Base-by-base conservation (phyloP, 345 rosid genomes). In the Psidium friedrichsthalianum region DNA sequence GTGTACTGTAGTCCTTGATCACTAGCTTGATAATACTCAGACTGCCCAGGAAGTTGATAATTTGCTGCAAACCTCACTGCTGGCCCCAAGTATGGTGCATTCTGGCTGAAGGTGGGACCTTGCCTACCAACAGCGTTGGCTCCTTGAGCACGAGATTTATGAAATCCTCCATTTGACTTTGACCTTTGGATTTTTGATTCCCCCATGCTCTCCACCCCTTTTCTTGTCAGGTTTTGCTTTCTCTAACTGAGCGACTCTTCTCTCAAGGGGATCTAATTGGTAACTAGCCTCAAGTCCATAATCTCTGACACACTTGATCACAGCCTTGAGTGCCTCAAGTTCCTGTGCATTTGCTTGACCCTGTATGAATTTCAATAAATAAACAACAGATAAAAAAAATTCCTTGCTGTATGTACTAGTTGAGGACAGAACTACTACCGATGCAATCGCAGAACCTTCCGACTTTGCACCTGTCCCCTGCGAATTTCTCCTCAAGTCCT, bases 241-340 rank as follows among this genome's bases (percentile, higher is more conserved):
- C 87, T 89, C 95, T 81, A 93, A 87, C 74, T 92, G 94, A 83
- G 87, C 88, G 51, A 92, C 87, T 88, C 94, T 90, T 91, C 85
- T 90, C 87, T 88, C 87, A 81, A 93, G 94, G 82, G 95, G 92
- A 69, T 91, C 93, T 4, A 92, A 91, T 13, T 91, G 91, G 87
- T 93, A 93, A 74, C 89, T 88, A 29, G 90, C 91, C 89, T 92
- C 94, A 76, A 93, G 94, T 84, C 90, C 87, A 88, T 87, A 91
- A 83, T 90, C 93, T 85, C 88, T 88, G 80, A 92, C 91, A 55
- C 93, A 92, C 85, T 84, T 86, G 57, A 91, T 91, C 36, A 93
- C 90, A 74, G 91, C 91, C 86, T 87, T 92, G 74, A 92, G 82
- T 40, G 94, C 94, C 11, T 88, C 90, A 27, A 93, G 91, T 87